A percentile compares a stretch with the other conserved stretches of the same genome.
Evolutionary conservation across 2,329 filamentous ascomycete species (phyloP).

Genomic region (Pseudogymnoascus sp.): DNA sequence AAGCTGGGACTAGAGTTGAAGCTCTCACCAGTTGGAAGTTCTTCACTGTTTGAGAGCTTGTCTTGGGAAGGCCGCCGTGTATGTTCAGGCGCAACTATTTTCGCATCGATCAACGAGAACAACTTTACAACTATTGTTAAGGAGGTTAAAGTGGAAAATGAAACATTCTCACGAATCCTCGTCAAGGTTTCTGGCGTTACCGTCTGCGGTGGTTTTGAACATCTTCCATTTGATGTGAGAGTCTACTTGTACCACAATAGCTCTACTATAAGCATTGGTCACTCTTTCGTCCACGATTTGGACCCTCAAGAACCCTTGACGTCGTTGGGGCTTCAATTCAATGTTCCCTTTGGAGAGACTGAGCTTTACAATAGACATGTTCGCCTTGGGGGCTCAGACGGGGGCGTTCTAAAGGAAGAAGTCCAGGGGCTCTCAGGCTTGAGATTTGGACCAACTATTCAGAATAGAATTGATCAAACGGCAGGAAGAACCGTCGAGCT

Average conservation of each 20-base stretch:
- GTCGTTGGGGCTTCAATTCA: background rate
- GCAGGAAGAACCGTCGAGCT: conserved; percentile 5
- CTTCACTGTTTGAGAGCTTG: background rate
- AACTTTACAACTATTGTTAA: background rate
- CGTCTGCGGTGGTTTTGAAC: background rate
- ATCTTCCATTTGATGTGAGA: conserved; percentile 1
- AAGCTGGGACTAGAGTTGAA: background rate
- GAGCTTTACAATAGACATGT: background rate
- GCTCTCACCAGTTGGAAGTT: background rate
- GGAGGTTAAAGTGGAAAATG: background rate
- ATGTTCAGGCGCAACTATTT: background rate
- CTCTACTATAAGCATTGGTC: conserved; percentile 22
- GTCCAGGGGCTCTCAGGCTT: conserved; percentile 28
- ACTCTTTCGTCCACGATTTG: conserved; percentile 19
- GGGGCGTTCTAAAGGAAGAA: conserved; percentile 29
- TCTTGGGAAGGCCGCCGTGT: background rate
- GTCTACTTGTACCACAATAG: background rate
- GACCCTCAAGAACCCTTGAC: background rate
- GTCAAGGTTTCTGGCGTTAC: background rate
- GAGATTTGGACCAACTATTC: conserved; percentile 11
- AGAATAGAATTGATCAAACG: conserved; percentile 17
- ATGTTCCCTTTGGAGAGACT: background rate
- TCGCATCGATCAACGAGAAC: background rate
- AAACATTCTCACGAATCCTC: background rate
- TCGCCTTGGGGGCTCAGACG: conserved; percentile 23